Evolutionary conservation across 2,329 filamentous ascomycete species (phyloP).

Genomic region (Periconia sp.): DNA sequence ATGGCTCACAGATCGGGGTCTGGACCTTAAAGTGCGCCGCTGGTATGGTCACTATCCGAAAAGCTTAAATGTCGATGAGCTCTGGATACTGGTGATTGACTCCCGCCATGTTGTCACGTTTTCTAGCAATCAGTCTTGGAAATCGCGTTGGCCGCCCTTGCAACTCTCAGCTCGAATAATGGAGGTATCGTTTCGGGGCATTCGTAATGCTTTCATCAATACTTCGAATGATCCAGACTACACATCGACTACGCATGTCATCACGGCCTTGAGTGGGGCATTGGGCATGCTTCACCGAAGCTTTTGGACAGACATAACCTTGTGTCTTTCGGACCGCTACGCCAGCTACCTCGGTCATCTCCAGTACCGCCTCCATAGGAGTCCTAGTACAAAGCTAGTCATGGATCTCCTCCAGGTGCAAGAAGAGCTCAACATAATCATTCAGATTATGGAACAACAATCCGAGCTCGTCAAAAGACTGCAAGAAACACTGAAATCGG

Average conservation of each 20-base stretch:
- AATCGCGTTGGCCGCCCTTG: constrained; percentile 50
- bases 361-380: constrained; percentile 50
- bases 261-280: constrained; percentile 48
- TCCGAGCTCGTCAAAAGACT: constrained; percentile 45
- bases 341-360: constrained; percentile 51
- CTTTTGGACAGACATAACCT: constrained; percentile 51
- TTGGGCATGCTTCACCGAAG: constrained; percentile 52
- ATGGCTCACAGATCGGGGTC: constrained; percentile 48
- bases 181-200: constrained; percentile 50
- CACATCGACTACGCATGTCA: constrained; percentile 45
- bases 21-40: constrained; percentile 51
- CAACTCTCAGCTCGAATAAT: constrained; percentile 49
- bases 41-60: constrained; percentile 53
- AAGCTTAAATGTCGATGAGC: constrained; percentile 50
- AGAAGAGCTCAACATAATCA: constrained; percentile 53
- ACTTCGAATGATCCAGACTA: constrained; percentile 43
- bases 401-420: constrained; percentile 54
- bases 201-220: constrained; percentile 47
- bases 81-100: constrained; percentile 52
- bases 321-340: constrained; percentile 50
- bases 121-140: constrained; percentile 53
- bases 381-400: constrained; percentile 51
- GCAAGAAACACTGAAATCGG: constrained; percentile 20
- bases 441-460: constrained; percentile 52
- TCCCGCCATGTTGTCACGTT: constrained; percentile 50